Conservation (phyloP, 2,329 filamentous ascomycete species). For the Claviceps cyperi region DNA sequence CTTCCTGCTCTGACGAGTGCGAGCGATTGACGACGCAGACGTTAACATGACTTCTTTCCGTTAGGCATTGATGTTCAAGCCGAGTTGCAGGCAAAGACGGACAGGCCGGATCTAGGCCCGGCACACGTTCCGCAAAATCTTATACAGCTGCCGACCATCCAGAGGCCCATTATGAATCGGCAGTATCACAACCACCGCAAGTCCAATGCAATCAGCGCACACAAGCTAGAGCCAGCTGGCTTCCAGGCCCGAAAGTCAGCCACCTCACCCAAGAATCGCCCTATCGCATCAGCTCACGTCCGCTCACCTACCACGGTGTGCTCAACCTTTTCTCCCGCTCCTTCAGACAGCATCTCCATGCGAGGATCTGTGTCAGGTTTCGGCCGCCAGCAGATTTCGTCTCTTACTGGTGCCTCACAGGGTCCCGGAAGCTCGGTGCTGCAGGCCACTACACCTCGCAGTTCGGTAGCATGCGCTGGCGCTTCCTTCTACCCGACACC, state of each 20-base stretch:
- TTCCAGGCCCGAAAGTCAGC: conserved; percentile 40
- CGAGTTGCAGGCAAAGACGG: conserved; percentile 83
- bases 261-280: conserved; percentile 55
- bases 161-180: conserved; percentile 67
- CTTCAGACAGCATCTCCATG: conserved; percentile 34
- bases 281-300: conserved; percentile 67
- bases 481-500: conserved; percentile 65
- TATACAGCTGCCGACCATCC: conserved; percentile 62
- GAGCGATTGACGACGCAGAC: neutral
- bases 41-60: conserved; percentile 1
- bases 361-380: conserved; percentile 22
- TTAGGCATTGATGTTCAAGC: conserved; percentile 92
- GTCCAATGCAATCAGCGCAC: conserved; percentile 59
- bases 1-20: neutral
- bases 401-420: conserved; percentile 14
- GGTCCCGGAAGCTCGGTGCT: conserved; percentile 19
- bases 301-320: conserved; percentile 39
- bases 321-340: conserved; percentile 27
- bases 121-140: conserved; percentile 53
- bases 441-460: conserved; percentile 21
- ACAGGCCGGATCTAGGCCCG: conserved; percentile 64
- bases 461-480: conserved; percentile 23
- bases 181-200: conserved; percentile 60
- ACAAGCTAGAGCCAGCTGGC: conserved; percentile 49
- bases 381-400: conserved; percentile 17